Percentiles rank a stretch among this genome's conserved stretches.
Conservation (phyloP, 1,284 basidiomycete genomes). For the Blastosporella zonata region DNA sequence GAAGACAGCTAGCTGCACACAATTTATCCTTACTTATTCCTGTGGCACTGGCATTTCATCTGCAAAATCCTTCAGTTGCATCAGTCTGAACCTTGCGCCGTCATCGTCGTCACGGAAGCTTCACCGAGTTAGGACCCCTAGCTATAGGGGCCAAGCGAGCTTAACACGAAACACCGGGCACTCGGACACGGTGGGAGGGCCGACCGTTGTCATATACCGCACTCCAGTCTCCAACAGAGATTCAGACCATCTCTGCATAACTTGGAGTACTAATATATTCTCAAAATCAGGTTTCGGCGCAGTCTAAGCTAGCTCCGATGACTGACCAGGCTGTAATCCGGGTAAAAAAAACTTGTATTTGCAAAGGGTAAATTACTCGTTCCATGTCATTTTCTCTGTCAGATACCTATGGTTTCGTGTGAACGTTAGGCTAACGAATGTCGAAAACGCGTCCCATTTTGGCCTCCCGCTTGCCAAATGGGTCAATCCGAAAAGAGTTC, state of each 20-base stretch:
- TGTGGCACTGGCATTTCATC: neutral
- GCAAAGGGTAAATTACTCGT: neutral
- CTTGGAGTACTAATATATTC: neutral
- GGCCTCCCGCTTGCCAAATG: slow-evolving; percentile 3
- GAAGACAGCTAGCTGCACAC: too few species aligned
- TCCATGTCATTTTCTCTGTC: too few species aligned
- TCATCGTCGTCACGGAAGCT: neutral
- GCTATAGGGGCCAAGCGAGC: neutral
- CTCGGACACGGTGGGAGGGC: neutral
- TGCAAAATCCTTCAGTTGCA: neutral
- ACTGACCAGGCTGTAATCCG: too few species aligned
- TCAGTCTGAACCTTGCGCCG: neutral
- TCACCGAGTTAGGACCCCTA: neutral
- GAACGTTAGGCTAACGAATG: too few species aligned
- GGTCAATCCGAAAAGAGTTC: neutral
- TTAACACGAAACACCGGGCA: neutral
- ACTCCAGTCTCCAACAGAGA: neutral
- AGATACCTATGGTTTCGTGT: too few species aligned
- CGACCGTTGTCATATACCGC: too few species aligned
- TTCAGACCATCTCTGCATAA: neutral
- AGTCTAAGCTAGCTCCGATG: too few species aligned
- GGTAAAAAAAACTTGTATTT: neutral
- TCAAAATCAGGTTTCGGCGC: too few species aligned
- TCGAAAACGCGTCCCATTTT: neutral
- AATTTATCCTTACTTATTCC: too few species aligned